phyloP scores from a whole-genome alignment of 345 rosid genomes.

The Erysimum cheiranthoides region DNA sequence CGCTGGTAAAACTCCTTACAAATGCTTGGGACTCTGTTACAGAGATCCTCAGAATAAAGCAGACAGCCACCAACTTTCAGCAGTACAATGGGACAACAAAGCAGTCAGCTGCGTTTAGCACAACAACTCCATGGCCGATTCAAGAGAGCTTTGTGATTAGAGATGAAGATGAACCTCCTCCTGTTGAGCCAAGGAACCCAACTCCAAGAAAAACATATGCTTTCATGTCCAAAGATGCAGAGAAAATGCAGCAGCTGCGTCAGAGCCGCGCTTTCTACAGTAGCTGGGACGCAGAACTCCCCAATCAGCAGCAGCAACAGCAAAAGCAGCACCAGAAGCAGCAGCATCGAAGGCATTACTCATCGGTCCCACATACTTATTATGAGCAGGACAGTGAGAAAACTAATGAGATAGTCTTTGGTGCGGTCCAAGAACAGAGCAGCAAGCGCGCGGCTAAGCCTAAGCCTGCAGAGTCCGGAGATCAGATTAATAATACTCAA shows the following conservation, averaged over 20 bases:
- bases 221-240: conserved; percentile 94
- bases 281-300: conserved; percentile 67
- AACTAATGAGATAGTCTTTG: conserved; percentile 81
- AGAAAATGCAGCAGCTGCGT: conserved; percentile 86
- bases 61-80: conserved; percentile 54
- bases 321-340: conserved; percentile 58
- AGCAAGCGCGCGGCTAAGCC: conserved; percentile 50
- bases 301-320: conserved; percentile 60
- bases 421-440: conserved; percentile 84
- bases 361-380: conserved; percentile 72
- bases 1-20: conserved; percentile 63
- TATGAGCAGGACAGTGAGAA: conserved; percentile 81
- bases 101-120: conserved; percentile 36
- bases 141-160: conserved; percentile 91
- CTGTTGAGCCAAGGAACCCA: conserved; percentile 76
- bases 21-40: conserved; percentile 59
- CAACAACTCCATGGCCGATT: conserved; percentile 73
- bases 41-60: conserved; percentile 52
- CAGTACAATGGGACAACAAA: conserved; percentile 47
- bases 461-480: conserved; percentile 64
- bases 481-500: conserved; percentile 49
- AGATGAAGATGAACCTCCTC: conserved; percentile 86
- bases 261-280: conserved; percentile 79
- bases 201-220: conserved; percentile 89
- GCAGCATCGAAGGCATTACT: conserved; percentile 73